A percentile compares a stretch with the other conserved stretches of the same genome.
These are phyloP conservation scores for Candida montana DNA, from an alignment of 805 yeast genomes.

Conservation along the genomic window DNA sequence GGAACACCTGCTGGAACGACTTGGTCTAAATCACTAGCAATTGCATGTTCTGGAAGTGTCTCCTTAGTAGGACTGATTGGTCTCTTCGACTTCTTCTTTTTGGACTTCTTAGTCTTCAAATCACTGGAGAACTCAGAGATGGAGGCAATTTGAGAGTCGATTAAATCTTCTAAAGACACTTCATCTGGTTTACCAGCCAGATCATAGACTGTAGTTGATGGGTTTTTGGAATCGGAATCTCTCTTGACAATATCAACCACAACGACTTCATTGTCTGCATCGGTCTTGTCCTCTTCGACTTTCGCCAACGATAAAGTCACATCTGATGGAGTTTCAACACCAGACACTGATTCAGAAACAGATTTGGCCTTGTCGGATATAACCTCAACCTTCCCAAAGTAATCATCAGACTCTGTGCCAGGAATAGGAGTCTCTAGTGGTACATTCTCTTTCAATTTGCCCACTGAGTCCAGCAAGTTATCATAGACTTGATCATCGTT, in stretches of 20 bases:
- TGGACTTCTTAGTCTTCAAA: conserved; percentile 13
- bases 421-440: conserved; percentile 14
- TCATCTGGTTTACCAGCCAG: conserved; percentile 14
- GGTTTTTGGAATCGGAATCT: conserved; percentile 5
- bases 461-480: conserved; percentile 45
- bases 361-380: not conserved
- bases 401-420: conserved; percentile 10
- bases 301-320: conserved; percentile 11
- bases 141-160: conserved; percentile 27
- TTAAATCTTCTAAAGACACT: conserved; percentile 24
- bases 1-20: conserved; percentile 42
- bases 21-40: conserved; percentile 33
- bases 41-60: conserved; percentile 29
- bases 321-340: not conserved
- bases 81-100: conserved; percentile 1
- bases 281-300: conserved; percentile 4
- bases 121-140: conserved; percentile 20
- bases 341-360: not conserved
- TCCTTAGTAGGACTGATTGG: conserved; percentile 4
- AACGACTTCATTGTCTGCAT: conserved; percentile 18
- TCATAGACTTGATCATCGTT: conserved; percentile 53
- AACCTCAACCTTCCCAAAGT: conserved; percentile 6
- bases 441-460: conserved; percentile 36
- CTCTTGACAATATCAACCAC: conserved; percentile 19
- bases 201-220: conserved; percentile 15